Evolutionary conservation across 108 stramenopile species (phyloP), one percentile per base, ranked within the genome.

Genomic region (Skeletonema tropicum): DNA sequence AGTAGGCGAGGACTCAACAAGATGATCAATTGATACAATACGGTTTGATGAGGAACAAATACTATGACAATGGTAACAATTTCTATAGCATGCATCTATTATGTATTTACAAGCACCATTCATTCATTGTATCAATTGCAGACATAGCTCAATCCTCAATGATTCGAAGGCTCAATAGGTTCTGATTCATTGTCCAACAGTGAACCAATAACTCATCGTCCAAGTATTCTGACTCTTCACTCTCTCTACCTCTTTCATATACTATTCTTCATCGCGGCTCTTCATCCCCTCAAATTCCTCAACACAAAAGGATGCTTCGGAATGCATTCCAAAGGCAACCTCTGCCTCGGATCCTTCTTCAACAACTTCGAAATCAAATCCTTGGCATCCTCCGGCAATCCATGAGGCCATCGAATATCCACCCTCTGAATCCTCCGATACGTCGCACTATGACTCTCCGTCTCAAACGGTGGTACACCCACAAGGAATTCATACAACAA

Each of bases 401-500:
- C 74, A 15, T 41, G 21, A n/a, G 98, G 98, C 82, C 96, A 98
- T 31, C 83, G 76, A 49, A 98, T 79, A 74, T 98, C 98, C n/a
- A 99, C 97, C 6, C 90, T 77, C 25, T 88, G 85, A 64, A 99
- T 99, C 48, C 97, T 83, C 57, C 95, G 85, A 69, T 98, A 99
- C 15, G 99, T 99, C 13, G 95, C 95, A 15, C 73, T 78, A 76
- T 98, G 93, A 19, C 91, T 90, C 66, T 96, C 97, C 7, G 98
- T 97, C 75, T 98, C 98, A 76, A 99, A 99, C 26, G 99, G 99
- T 14, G 99, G 99, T 13, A 17, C 60, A 0, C 99, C 98, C 19
- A 96, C 94, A 19, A 99, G 76, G 70, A 99, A 97, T 76, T 99
- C 99, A 74, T 96, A 99, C 33, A 93, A 76, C 19, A 99, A 85